Evolutionary conservation across 306 rosid genomes (phyloP).

Genomic region (Prunus salicina): DNA sequence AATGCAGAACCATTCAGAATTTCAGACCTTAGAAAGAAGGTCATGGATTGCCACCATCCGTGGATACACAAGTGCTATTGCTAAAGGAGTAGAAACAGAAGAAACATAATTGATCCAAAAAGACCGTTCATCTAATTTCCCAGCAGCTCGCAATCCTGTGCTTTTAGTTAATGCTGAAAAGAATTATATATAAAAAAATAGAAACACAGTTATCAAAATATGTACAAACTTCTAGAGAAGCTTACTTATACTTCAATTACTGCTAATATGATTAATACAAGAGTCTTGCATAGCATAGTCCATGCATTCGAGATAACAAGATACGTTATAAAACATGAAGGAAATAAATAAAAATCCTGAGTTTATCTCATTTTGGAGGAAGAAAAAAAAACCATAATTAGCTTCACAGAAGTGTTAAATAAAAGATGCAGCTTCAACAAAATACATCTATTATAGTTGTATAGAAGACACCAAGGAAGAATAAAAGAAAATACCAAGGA

Average conservation of each 20-base stretch:
- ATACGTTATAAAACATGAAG: too few relatives aligned
- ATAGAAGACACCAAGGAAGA: slow-evolving; percentile 51
- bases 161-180: slow-evolving; percentile 76
- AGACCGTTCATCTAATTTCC: slow-evolving; percentile 77
- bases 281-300: neutral
- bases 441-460: neutral
- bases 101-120: slow-evolving; percentile 73
- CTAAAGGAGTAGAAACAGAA: slow-evolving; percentile 62
- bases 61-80: slow-evolving; percentile 81
- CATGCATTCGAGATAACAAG: neutral
- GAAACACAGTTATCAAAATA: slow-evolving; percentile 22
- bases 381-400: neutral
- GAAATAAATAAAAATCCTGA: neutral
- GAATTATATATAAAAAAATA: slow-evolving; percentile 7
- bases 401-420: neutral
- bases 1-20: neutral
- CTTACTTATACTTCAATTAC: neutral
- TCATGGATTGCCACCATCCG: slow-evolving; percentile 79
- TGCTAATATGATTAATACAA: neutral
- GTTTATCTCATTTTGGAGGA: neutral
- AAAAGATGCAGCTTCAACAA: neutral
- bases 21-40: slow-evolving; percentile 54
- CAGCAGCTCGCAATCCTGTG: slow-evolving; percentile 63
- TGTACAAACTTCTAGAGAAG: neutral
- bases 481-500: slow-evolving; percentile 55